Evolutionary conservation across 768 basidiomycete species (phyloP).

Genomic region (Suillus occidentalis): DNA sequence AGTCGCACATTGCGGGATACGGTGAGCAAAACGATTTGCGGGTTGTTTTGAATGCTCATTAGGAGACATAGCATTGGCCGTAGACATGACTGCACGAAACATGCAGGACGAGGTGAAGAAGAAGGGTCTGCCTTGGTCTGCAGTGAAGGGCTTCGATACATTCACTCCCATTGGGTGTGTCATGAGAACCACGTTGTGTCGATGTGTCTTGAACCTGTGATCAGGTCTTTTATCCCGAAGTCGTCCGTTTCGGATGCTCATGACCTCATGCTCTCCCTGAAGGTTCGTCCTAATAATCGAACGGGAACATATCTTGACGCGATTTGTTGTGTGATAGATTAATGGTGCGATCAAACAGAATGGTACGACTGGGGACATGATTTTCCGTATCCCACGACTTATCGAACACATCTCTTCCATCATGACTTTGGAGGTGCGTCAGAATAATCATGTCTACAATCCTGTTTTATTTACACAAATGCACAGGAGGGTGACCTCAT

Average conservation of each 20-base stretch:
- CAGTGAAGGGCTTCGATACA: constrained; percentile 96
- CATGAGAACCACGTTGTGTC: neutral
- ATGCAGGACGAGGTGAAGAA: constrained; percentile 92
- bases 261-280: constrained; percentile 72
- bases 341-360: constrained; percentile 84
- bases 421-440: constrained; percentile 88
- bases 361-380: constrained; percentile 86
- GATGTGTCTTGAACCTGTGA: constrained; percentile 9
- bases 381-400: constrained; percentile 84
- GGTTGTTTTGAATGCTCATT: too few relatives aligned
- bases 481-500: constrained; percentile 86
- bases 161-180: constrained; percentile 87
- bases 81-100: constrained; percentile 97
- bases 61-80: constrained; percentile 68
- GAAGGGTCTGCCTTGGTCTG: constrained; percentile 95
- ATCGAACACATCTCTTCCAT: constrained; percentile 93
- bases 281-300: constrained; percentile 41
- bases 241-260: constrained; percentile 66
- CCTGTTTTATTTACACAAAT: neutral
- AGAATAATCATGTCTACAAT: neutral
- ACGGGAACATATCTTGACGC: neutral
- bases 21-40: constrained; percentile 44
- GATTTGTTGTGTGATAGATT: constrained; percentile 49
- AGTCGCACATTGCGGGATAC: constrained; percentile 87
- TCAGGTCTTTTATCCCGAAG: constrained; percentile 81